Base-by-base conservation (phyloP, 2,329 filamentous ascomycete genomes). In the Xenoacremonium recifei region DNA sequence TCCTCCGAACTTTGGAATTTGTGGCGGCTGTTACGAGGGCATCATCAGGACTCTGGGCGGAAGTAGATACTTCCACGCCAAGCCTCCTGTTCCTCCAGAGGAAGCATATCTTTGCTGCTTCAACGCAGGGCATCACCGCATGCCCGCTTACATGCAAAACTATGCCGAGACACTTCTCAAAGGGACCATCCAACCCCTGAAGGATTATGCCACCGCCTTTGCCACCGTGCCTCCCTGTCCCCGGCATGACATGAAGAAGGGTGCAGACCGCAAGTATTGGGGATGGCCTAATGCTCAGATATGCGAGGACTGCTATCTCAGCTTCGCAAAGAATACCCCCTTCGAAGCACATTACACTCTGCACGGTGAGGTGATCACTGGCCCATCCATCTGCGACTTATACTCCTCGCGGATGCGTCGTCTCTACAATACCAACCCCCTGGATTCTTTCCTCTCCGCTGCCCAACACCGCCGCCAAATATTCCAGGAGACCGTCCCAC, bases 341-440 rank as follows among this genome's bases (percentile, higher is more conserved):
- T 45, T 68, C 0, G 64, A 63, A 9, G 21, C 46, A 19, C 40
- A 47, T 2, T 68, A 67, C 54, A 48, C 49, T 2, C 47, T 67
- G 13, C 50, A 48, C 2, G 57, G 61, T 5, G 36, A 42, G 3
- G 23, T 42, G 2, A 45, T 57, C 1, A 33, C 53, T 11, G 38
- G 37, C 0, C 30, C 43, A 25, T 45, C 50, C 3, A 63, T 68
- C 54, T 69, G 67, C 47, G 64, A 68, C 34, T 46, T 68, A 32
- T 69, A 65, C 42, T 66, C 63, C 5, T 52, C 57, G 18, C 64
- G 64, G 10, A 68, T 70, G 59, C 61, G 67, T 6, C 35, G 44
- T 1, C 36, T 66, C 0, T 68, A 65, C 46, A 29, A 32, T 5
- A 39, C 51, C 4, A 47, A 37, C 1, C 49, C 58, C 23, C 50